Evolutionary conservation across 352 stramenopile genomes (phyloP), one percentile per base, ranked within the genome.

Genomic region (Phytophthora podocarpi): DNA sequence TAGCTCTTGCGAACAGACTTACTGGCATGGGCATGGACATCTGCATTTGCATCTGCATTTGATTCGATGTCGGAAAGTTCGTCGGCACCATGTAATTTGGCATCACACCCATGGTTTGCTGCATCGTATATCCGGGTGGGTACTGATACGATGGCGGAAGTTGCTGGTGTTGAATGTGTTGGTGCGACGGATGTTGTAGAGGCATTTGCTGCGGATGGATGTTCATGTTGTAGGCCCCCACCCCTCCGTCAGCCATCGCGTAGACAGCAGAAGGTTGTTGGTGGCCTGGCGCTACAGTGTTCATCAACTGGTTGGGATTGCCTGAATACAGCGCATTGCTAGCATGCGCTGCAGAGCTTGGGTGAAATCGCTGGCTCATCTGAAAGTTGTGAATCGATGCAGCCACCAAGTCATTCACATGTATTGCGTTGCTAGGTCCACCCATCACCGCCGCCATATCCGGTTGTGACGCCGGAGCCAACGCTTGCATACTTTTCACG

Each of bases 351-450:
- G 24, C 36, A 0, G 64, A 64, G 45, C n/a, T 74, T 18, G 73
- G 71, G 24, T 76, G 70, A 41, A 78, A 89, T 16, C 76, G 77
- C 48, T 90, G 82, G 26, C 69, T 90, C 65, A 91, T 83, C 18
- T 76, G 76, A 47, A 90, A 92, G 27, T 85, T 90, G 54, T 90
- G 81, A 52, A 92, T 90, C 5, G 80, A 90, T 4, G 76, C 74
- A 3, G 80, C 80, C 31, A 90, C 80, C 15, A 92, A 47, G 21
- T 92, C 79, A 24, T 85, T 89, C 28, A 89, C 71, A 50, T 81
- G 46, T 30, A 85, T 72, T 35, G 83, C 64, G 49, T 78, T 78
- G 21, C 23, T 39, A 11, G 56, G 24, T 6, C 23, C 64, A 37
- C 42, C 53, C 52, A 74, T 60, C 11, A 30, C 52, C 30, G 53